Percentiles rank a stretch among this genome's conserved stretches.
These are phyloP conservation scores for Paraphaeosphaeria minitans DNA, from an alignment of 2,329 filamentous ascomycete species.

Conservation along the genomic window DNA sequence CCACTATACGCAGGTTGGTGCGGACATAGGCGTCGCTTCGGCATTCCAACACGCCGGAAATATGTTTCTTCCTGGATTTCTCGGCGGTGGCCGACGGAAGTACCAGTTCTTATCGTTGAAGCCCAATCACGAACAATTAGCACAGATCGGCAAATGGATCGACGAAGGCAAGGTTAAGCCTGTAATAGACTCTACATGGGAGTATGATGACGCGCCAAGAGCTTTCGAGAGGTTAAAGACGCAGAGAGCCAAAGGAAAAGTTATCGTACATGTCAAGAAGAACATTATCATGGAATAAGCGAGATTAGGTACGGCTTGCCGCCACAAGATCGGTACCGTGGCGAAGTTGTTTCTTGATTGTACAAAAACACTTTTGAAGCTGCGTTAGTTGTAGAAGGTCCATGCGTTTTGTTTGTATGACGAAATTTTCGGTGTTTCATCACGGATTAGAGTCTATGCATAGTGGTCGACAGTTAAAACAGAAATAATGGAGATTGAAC, in stretches of 20 bases:
- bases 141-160: slow-evolving; percentile 60
- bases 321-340: too few relatives aligned
- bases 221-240: slow-evolving; percentile 65
- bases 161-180: slow-evolving; percentile 62
- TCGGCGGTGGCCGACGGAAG: slow-evolving; percentile 58
- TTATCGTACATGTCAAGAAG: slow-evolving; percentile 53
- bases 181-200: slow-evolving; percentile 61
- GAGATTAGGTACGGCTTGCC: neutral
- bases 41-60: slow-evolving; percentile 43
- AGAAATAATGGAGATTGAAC: too few relatives aligned
- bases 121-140: slow-evolving; percentile 53
- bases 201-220: slow-evolving; percentile 61
- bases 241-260: slow-evolving; percentile 62
- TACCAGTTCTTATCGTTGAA: slow-evolving; percentile 48
- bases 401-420: too few relatives aligned
- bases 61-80: slow-evolving; percentile 51
- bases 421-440: too few relatives aligned
- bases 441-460: too few relatives aligned
- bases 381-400: too few relatives aligned
- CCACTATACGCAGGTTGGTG: slow-evolving; percentile 51
- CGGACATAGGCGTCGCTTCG: slow-evolving; percentile 21
- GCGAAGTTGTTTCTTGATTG: too few relatives aligned
- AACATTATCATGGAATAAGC: slow-evolving; percentile 11
- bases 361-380: too few relatives aligned
- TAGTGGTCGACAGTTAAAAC: too few relatives aligned